Evolutionary conservation across 768 basidiomycete species (phyloP).

Genomic region (Mycena galericulata): DNA sequence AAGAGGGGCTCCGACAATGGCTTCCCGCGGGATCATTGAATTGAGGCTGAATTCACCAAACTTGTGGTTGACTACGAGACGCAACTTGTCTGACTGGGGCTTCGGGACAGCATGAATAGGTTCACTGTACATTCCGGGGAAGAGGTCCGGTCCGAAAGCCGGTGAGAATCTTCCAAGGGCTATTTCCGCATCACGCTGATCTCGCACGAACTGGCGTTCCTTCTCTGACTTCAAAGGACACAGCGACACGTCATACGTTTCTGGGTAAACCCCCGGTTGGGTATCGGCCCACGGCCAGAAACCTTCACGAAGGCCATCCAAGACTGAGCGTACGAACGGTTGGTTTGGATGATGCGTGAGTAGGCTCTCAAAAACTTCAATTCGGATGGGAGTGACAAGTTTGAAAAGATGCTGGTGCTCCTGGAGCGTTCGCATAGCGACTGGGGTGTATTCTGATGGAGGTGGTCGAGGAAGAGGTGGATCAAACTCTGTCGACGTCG

Average conservation of each 20-base stretch:
- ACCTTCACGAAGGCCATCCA: slow-evolving; percentile 46
- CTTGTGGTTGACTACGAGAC: slow-evolving; percentile 55
- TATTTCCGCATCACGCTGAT: slow-evolving; percentile 44
- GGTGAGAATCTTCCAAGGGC: slow-evolving; percentile 41
- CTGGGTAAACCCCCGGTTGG: slow-evolving; percentile 33
- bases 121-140: slow-evolving; percentile 57
- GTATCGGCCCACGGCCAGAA: slow-evolving; percentile 60
- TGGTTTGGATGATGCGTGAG: slow-evolving; percentile 52
- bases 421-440: slow-evolving; percentile 38
- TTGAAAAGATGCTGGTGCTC: slow-evolving; percentile 47
- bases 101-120: slow-evolving; percentile 56
- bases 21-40: slow-evolving; percentile 42
- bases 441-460: slow-evolving; percentile 23
- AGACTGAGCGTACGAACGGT: slow-evolving; percentile 52
- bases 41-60: slow-evolving; percentile 50
- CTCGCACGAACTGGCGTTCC: slow-evolving; percentile 38
- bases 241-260: slow-evolving; percentile 39
- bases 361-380: slow-evolving; percentile 30
- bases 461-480: slow-evolving; percentile 36
- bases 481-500: not conserved
- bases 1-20: slow-evolving; percentile 41
- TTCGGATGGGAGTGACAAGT: slow-evolving; percentile 46
- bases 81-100: slow-evolving; percentile 44
- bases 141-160: slow-evolving; percentile 48
- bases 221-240: slow-evolving; percentile 31